phyloP scores from a whole-genome alignment of 345 rosid genomes.

The Hibiscus trionum region DNA sequence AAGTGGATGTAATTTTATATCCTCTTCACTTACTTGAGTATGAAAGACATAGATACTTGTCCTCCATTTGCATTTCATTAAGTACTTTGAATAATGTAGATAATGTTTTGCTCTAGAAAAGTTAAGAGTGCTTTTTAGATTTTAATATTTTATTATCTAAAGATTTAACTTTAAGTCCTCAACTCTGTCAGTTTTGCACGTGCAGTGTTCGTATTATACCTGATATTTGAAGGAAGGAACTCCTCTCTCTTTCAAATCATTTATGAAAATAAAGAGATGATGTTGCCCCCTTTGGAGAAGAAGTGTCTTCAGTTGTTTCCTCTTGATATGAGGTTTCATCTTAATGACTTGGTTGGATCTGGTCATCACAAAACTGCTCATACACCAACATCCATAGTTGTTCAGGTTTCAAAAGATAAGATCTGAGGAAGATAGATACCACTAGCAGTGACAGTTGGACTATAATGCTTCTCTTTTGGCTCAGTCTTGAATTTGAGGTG shows the following conservation, averaged over 20 bases:
- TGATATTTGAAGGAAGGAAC: slow-evolving; percentile 54
- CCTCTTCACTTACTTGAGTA: not conserved
- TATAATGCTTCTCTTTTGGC: slow-evolving; percentile 3
- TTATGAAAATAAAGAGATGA: slow-evolving; percentile 73
- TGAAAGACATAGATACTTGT: not conserved
- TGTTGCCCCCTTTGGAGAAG: slow-evolving; percentile 71
- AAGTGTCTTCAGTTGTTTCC: slow-evolving; percentile 64
- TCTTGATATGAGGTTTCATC: slow-evolving; percentile 84
- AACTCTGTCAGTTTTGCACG: not conserved
- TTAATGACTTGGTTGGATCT: slow-evolving; percentile 84
- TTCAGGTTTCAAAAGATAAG: slow-evolving; percentile 54
- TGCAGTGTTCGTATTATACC: not conserved
- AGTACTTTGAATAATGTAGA: not conserved
- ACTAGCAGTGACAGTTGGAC: slow-evolving; percentile 2
- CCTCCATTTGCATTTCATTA: not conserved
- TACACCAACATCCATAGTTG: slow-evolving; percentile 47
- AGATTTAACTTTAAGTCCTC: not conserved
- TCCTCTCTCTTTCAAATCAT: slow-evolving; percentile 59
- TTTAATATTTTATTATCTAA: not conserved
- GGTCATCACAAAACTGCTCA: slow-evolving; percentile 56
- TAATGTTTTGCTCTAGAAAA: not conserved
- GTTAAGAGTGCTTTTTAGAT: not conserved
- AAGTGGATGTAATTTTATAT: not conserved
- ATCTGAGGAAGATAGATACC: slow-evolving; percentile 4
- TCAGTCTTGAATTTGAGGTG: slow-evolving; percentile 13